Conservation (phyloP, 306 rosid species). For the Quercus parvula region DNA sequence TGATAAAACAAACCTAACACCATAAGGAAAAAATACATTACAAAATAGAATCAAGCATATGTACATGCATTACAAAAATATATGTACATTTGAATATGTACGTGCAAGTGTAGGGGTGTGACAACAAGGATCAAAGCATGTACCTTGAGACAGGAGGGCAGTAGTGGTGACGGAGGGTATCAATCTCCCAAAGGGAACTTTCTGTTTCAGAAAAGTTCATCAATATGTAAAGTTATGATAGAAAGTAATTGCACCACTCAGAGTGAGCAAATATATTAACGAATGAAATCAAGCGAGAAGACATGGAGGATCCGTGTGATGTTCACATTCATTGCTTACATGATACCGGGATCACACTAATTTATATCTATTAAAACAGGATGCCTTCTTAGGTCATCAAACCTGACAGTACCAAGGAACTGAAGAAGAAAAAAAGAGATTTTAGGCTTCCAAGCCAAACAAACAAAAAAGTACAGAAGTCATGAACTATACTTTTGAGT, state of each 20-base stretch:
- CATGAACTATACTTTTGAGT: background rate
- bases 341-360: background rate
- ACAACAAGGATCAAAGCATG: constrained; percentile 18
- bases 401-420: background rate
- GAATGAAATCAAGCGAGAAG: background rate
- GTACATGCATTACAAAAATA: background rate
- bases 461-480: background rate
- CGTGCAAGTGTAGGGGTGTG: background rate
- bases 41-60: background rate
- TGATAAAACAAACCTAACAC: constrained; percentile 70
- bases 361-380: background rate
- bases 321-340: background rate
- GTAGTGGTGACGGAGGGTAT: constrained; percentile 74
- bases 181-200: constrained; percentile 97
- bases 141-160: constrained; percentile 92
- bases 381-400: background rate
- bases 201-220: constrained; percentile 51
- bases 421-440: background rate
- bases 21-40: constrained; percentile 11
- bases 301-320: background rate
- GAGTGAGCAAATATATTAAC: background rate
- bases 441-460: background rate
- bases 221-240: constrained; percentile 12
- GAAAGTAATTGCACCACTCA: constrained; percentile 6
- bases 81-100: background rate